Percentiles rank a stretch among this genome's conserved stretches.
Evolutionary conservation across 108 stramenopile species (phyloP).

Genomic region (Nitzschia sp.): DNA sequence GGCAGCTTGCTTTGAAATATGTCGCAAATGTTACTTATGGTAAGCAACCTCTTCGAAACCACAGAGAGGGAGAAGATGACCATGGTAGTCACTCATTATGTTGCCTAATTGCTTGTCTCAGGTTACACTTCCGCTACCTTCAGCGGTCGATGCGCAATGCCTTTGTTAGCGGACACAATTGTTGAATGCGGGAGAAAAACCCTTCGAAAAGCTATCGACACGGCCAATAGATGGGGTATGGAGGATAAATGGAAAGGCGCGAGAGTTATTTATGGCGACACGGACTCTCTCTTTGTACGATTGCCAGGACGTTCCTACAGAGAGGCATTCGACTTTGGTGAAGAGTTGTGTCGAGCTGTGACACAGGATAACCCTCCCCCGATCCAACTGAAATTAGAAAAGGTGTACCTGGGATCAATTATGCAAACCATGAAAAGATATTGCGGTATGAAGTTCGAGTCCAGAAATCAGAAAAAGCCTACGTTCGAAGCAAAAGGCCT

Average conservation of each 20-base stretch:
- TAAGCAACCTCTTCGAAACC: no score
- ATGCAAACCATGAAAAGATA: constrained; percentile 91
- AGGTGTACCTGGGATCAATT: constrained; percentile 90
- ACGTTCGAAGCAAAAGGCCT: constrained; percentile 88
- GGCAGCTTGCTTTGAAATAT: constrained; percentile 98
- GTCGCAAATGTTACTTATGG: constrained; percentile 97
- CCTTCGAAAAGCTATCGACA: constrained; percentile 81
- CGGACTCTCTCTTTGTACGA: constrained; percentile 96
- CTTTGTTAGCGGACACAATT: constrained; percentile 96
- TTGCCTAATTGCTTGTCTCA: no score
- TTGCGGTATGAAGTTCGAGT: constrained; percentile 90
- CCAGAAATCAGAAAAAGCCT: constrained; percentile 62
- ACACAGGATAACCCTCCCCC: constrained; percentile 88
- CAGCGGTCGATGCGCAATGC: constrained; percentile 94
- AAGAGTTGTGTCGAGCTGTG: constrained; percentile 84
- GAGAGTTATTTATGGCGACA: constrained; percentile 93
- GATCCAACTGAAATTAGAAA: constrained; percentile 95
- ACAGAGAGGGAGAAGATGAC: no score
- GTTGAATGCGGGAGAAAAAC: constrained; percentile 92
- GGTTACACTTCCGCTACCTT: constrained; percentile 97
- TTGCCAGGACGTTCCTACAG: constrained; percentile 83
- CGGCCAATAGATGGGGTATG: constrained; percentile 81
- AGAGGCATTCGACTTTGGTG: constrained; percentile 94
- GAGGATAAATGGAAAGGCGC: constrained; percentile 77
- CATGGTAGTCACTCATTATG: no score